These are phyloP conservation scores for Geranium rotundifolium DNA, from an alignment of 345 rosid genomes.

Conservation along the genomic window DNA sequence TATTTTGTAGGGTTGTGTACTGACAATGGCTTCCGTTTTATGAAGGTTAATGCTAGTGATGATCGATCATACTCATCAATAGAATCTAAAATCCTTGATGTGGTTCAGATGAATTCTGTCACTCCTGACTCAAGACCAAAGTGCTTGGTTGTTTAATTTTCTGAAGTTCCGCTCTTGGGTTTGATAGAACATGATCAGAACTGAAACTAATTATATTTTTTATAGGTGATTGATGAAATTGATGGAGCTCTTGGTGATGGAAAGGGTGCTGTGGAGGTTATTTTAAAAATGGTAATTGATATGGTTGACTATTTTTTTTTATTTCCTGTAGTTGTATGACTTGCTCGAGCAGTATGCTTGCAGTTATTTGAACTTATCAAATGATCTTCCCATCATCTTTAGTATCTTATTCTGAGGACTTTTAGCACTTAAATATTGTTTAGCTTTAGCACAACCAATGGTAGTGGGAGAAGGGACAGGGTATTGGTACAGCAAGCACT, in stretches of 20 bases:
- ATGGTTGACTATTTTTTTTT: conserved; percentile 9
- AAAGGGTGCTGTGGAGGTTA: conserved; percentile 93
- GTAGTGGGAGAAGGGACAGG: too few relatives aligned
- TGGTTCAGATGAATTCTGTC: conserved; percentile 95
- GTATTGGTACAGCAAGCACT: too few relatives aligned
- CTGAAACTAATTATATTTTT: conserved; percentile 11
- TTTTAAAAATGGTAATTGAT: conserved; percentile 70
- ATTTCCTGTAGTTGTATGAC: conserved; percentile 6
- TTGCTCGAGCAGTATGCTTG: conserved; percentile 1
- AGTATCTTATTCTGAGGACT: too few relatives aligned
- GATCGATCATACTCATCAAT: conserved; percentile 76
- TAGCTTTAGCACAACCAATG: too few relatives aligned
- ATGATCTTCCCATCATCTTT: background rate
- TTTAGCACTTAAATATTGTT: too few relatives aligned
- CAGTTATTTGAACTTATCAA: conserved; percentile 1
- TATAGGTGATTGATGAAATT: conserved; percentile 95
- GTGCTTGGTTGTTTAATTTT: conserved; percentile 52
- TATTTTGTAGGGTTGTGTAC: background rate
- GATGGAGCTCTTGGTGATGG: conserved; percentile 98
- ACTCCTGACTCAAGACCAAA: conserved; percentile 80
- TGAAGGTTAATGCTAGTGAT: conserved; percentile 94
- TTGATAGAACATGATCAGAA: conserved; percentile 3
- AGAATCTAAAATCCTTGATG: conserved; percentile 90
- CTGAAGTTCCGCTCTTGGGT: conserved; percentile 4
- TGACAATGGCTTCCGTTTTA: conserved; percentile 11